Percentiles rank a stretch among this genome's conserved stretches.
Conservation (phyloP, 345 rosid genomes). For the Eucalyptus tenuipes region DNA sequence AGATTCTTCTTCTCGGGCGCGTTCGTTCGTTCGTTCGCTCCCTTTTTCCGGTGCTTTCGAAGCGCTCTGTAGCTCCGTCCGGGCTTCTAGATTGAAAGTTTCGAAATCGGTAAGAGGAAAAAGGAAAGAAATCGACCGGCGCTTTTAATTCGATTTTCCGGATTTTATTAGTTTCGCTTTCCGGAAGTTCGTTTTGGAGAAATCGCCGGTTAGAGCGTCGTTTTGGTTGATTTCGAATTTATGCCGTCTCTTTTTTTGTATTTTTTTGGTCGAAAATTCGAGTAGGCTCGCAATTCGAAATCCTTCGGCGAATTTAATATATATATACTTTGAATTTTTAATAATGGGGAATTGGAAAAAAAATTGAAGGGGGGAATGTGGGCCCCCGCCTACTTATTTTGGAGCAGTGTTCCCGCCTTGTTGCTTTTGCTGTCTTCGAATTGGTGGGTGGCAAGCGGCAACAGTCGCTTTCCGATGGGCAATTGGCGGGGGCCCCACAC, state of each 20-base stretch:
- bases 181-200: background rate
- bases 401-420: conserved; percentile 18
- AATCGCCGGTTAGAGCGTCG: background rate
- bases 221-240: background rate
- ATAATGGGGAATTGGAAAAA: background rate
- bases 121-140: background rate
- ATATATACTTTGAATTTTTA: background rate
- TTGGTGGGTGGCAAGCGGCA: background rate
- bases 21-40: too few species aligned
- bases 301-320: background rate
- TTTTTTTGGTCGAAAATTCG: background rate
- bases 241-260: background rate
- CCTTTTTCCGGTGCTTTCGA: background rate
- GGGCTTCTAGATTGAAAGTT: background rate
- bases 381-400: background rate
- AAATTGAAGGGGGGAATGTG: background rate
- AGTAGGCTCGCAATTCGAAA: background rate
- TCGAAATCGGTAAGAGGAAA: background rate
- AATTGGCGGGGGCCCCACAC: background rate
- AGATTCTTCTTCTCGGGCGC: background rate
- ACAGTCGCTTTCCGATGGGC: background rate
- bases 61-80: background rate
- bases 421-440: background rate
- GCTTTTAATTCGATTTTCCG: background rate
- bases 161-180: background rate